Evolutionary conservation across 176 grass and related monocot species (phyloP).

Genomic region (Ampelocalamus luodianensis): DNA sequence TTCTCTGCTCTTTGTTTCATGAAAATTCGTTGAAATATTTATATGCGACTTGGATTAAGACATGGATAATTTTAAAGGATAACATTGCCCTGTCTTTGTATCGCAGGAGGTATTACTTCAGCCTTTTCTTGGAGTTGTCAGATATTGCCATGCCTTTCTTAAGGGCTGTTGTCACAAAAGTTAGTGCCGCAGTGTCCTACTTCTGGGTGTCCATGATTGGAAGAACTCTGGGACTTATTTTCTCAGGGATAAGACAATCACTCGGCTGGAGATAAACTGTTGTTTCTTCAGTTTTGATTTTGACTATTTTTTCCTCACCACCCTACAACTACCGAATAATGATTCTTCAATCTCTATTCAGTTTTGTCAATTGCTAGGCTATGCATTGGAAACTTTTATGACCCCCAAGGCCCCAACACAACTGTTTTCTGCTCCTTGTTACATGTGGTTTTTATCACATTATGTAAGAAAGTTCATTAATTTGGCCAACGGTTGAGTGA

Average conservation of each 20-base stretch:
- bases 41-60: not conserved
- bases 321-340: not conserved
- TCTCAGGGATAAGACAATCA: constrained; percentile 79
- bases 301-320: not conserved
- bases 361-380: not conserved
- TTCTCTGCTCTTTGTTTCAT: not conserved
- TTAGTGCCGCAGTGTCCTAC: constrained; percentile 75
- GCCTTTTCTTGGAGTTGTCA: constrained; percentile 81
- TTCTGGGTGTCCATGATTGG: constrained; percentile 95
- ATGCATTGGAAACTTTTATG: not conserved
- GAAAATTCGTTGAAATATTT: not conserved
- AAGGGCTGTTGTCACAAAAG: constrained; percentile 58
- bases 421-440: not conserved
- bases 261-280: constrained; percentile 76
- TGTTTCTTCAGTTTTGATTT: constrained; percentile 35
- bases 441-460: not conserved
- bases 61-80: constrained; percentile 1
- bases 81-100: constrained; percentile 24
- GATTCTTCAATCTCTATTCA: not conserved
- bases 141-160: constrained; percentile 82
- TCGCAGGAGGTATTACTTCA: constrained; percentile 96
- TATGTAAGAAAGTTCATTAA: constrained; percentile 4
- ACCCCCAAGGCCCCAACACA: not conserved
- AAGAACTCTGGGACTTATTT: constrained; percentile 92
- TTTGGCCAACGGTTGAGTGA: not conserved